Base-by-base conservation (phyloP, 2,329 filamentous ascomycete species). In the Anthostomella pinea region DNA sequence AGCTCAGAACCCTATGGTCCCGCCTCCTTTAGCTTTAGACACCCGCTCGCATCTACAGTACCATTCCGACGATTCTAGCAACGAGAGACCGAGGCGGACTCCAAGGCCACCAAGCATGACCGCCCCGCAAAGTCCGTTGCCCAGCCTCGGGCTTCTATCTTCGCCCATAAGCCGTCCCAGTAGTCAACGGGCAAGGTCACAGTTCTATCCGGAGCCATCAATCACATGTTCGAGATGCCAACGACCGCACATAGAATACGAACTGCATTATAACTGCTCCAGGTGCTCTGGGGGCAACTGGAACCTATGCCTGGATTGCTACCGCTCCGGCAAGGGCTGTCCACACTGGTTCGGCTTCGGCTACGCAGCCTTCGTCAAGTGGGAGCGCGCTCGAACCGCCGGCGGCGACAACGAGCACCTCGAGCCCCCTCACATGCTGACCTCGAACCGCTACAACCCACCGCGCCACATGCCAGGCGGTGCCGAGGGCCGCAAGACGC, bases 301-400 rank as follows among this genome's bases (percentile, higher is more conserved):
- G 70, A 84, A 90, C 57, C 69, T 96, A 8, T 97, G 91, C 55
- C 64, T 85, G 2, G 73, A 73, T 46, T 97, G 91, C 65, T 96
- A 94, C 59, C 81, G 87, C 18, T 59, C 68, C 9, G 83, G 83
- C 7, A 77, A 77, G 53, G 90, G 90, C 8, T 97, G 91, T 58
- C 70, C 79, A 13, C 79, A 93, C 57, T 96, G 89, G 88, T 89
- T 83, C 51, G 90, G 91, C 2, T 95, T 96, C 58, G 87, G 87
- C 3, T 73, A 83, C 50, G 75, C 76, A 4, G 88, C 87, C 0
- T 77, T 79, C 66, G 66, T 66, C 29, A 79, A 75, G 42, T 91
- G 85, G 70, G 79, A 85, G 40, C 70, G 69, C 51, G 59, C 64
- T 13, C 65, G 65, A 13, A 60, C 62, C 18, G 53, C 60, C n/a